phyloP scores from a whole-genome alignment of 352 stramenopile species.

The Phytophthora brassicae region DNA sequence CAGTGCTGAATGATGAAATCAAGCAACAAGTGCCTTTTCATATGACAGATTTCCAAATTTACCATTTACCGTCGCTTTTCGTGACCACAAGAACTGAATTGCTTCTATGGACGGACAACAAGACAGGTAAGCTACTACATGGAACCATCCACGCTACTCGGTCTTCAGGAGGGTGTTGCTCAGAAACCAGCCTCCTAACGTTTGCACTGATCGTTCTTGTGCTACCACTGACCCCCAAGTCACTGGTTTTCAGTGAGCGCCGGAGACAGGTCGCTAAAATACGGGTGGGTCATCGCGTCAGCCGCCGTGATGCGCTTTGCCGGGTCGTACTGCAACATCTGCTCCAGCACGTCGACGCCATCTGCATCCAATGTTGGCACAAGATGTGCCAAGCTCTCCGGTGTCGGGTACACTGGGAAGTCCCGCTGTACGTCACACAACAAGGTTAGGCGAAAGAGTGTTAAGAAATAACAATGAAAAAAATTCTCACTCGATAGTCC shows the following conservation, averaged over 20 bases:
- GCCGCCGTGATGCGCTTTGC: constrained; percentile 92
- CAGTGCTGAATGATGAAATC: not conserved
- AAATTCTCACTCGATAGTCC: constrained; percentile 89
- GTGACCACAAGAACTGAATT: constrained; percentile 21
- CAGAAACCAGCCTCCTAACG: constrained; percentile 9
- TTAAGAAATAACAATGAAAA: not conserved
- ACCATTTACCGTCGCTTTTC: constrained; percentile 5
- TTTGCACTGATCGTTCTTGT: constrained; percentile 23
- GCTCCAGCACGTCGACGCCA: constrained; percentile 92
- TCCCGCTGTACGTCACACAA: constrained; percentile 58
- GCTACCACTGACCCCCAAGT: constrained; percentile 5
- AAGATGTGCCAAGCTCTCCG: constrained; percentile 86
- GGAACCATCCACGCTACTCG: constrained; percentile 19
- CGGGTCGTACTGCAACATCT: constrained; percentile 89
- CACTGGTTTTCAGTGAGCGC: constrained; percentile 64
- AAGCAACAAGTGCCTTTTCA: constrained; percentile 6
- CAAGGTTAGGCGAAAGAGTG: not conserved
- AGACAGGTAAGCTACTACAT: constrained; percentile 28
- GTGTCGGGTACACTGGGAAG: constrained; percentile 91
- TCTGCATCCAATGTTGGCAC: constrained; percentile 90
- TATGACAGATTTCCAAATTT: constrained; percentile 19
- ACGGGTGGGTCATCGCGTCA: constrained; percentile 96
- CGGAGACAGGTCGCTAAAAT: constrained; percentile 94
- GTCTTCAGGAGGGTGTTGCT: constrained; percentile 8
- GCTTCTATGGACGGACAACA: constrained; percentile 33